Evolutionary conservation across 1,139 yeast species (phyloP), one percentile per base, ranked within the genome.

Genomic region (Zygoascus meyerae): DNA sequence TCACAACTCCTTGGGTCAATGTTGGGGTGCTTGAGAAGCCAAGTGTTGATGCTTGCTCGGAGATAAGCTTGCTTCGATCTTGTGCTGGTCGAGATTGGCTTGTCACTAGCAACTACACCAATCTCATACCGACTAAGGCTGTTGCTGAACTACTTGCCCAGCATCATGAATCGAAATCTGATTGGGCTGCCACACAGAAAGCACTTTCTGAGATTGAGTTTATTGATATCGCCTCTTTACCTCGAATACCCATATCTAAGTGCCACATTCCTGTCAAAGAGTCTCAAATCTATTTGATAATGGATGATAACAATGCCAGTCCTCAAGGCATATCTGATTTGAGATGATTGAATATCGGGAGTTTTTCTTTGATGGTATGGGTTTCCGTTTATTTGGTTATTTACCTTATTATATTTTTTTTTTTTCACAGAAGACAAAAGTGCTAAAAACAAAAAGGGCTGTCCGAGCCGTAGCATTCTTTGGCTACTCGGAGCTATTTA

Each of bases 61-160:
- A 52, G 44, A 48, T 55, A 9, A 46, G 48, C 14, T 35, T 57
- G 18, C 46, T 56, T 12, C 48, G 60, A 14, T 59, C 55, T 7
- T 57, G 59, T 30, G 58, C 59, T 18, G 60, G 58, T 32, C 51
- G 46, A 29, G 51, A 43, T 32, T 50, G 52, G 52, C 41, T 50
- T 4, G 18, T 47, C 5, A 34, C 34, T n/a, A 32, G 32, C 28
- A 40, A 33, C 10, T 18, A 32, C 12, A 40, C 34, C 17, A 12
- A 11, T 14, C 18, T 40, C 17, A 17, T 40, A 5, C 35, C 43
- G 2, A 36, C 43, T 9, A 33, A 14, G 10, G 12, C 36, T 2
- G 43, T 34, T 16, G 40, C 40, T 21, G 15, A 16, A 5, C 10
- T 44, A 6, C 42, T 38, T 8, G 16, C 33, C 12, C 38, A 21